Percentiles rank a stretch among this genome's conserved stretches.
These are phyloP conservation scores for Rehmannia glutinosa DNA, from an alignment of 257 asterid genomes.

Conservation along the genomic window DNA sequence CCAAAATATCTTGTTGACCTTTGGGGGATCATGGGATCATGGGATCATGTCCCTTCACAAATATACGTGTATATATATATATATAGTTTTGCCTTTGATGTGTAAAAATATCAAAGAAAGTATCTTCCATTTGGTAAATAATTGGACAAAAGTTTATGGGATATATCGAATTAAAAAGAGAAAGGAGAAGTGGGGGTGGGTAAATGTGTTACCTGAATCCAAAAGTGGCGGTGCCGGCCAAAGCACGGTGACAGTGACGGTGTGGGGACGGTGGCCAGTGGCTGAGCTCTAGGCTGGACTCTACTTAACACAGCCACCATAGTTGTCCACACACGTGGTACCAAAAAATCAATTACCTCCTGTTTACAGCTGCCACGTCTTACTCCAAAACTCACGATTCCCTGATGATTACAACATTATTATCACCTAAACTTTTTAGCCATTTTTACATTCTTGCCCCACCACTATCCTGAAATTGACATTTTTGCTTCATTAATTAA, in stretches of 20 bases:
- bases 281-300: conserved; percentile 11
- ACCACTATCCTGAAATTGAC: background rate
- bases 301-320: conserved; percentile 2
- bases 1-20: no score
- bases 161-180: background rate
- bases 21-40: no score
- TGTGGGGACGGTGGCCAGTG: conserved; percentile 25
- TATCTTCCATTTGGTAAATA: no score
- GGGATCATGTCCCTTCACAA: no score
- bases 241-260: conserved; percentile 59
- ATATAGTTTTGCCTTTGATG: no score
- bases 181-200: background rate
- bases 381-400: conserved; percentile 43
- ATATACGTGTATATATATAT: no score
- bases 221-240: conserved; percentile 74
- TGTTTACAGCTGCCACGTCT: conserved; percentile 43
- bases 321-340: conserved; percentile 42
- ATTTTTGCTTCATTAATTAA: background rate
- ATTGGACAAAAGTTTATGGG: no score
- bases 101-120: no score
- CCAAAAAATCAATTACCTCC: conserved; percentile 17
- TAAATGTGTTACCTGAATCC: background rate
- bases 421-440: background rate
- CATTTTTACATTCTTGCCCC: conserved; percentile 9
- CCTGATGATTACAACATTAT: conserved; percentile 31